Base-by-base conservation (phyloP, 2,329 filamentous ascomycete genomes). In the Arthrobotrys iridis region DNA sequence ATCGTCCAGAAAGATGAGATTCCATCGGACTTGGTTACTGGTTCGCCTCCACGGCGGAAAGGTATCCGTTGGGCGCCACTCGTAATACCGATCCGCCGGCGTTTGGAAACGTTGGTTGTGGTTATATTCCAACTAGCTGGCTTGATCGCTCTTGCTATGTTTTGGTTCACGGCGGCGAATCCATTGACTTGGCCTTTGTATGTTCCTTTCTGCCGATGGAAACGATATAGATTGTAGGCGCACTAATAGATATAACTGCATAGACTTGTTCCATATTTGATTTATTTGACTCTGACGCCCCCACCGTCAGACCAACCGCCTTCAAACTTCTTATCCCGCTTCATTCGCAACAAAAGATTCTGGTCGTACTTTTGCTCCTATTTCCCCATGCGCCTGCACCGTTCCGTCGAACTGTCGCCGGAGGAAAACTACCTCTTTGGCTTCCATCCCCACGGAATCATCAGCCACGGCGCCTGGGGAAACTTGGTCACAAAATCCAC, bases 361-460 rank as follows among this genome's bases (percentile, higher is more conserved):
- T 99, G 94, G 94, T 91, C 87, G 37, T 87, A 96, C 48, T 98
- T 97, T 81, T 93, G 92, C 24, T 91, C 89, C 13, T 99, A 98
- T 84, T 99, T 96, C 81, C 95, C 95, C 2, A 92, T 93, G 52
- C 88, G 87, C 67, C 86, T 99, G 40, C 93, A 98, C 84, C 92
- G 95, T 78, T 95, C 92, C 2, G 87, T 91, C 78, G 86, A 90
- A 67, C 87, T 99, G 4, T 87, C 91, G 20, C 87, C 93, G 0
- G 93, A 90, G 0, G 87, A 93, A 77, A 97, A 96, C 83, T 99
- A 98, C 83, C 93, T 99, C 77, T 93, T 99, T 79, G 94, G 94
- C 46, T 98, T 98, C 82, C 95, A 98, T 80, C 95, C 95, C 0
- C 95, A 99, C 81, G 94, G 95, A 22, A 98, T 99, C 82, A 97